Evolutionary conservation across 1,284 basidiomycete genomes (phyloP), one percentile per base, ranked within the genome.

Genomic region (Trichosporon coremiiforme): DNA sequence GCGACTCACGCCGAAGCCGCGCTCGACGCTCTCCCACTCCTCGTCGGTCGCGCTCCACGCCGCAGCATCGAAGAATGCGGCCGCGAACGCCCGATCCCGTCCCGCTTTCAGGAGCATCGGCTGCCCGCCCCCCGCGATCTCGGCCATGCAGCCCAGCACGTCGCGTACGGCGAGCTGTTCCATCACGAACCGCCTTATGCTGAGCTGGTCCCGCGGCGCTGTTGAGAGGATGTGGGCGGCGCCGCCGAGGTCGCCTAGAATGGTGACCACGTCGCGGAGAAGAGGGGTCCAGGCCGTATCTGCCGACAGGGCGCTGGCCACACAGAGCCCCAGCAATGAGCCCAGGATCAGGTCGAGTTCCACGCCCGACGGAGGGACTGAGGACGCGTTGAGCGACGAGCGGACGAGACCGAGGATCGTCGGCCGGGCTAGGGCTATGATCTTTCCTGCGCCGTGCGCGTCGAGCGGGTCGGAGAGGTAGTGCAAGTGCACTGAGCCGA

Each of bases 81-180:
- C 31, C 1, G 57, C 57, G 33, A 62, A 62, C 17, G 50, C 50
- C 50, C 50, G 50, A 10, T 53, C 50, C 22, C 20, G 15, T 10
- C 50, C 50, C n/a, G 50, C 50, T 10, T 53, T 53, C 4, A 82
- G 69, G 20, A 82, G 75, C 4, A 70, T 73, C 1, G 80, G 80
- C 8, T 76, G 70, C n/a, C 66, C 45, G 55, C 77, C 78, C 2
- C 80, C 81, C 5, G 78, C 79, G 73, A 82, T 75, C 2, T 79
- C 81, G 9, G 78, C 79, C 75, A 82, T 76, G 67, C 78, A 79
- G 1, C 80, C 80, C 67, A 82, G 81, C 0, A 80, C 78, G 57
- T 82, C 80, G 0, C 80, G 69, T 17, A 77, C 78, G 5, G 78
- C 79, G 4, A 82, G 71, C 66, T 82, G 80, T 69, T 82, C 80